phyloP scores from a whole-genome alignment of 2,329 filamentous ascomycete genomes.

The Botryotinia globosa region DNA sequence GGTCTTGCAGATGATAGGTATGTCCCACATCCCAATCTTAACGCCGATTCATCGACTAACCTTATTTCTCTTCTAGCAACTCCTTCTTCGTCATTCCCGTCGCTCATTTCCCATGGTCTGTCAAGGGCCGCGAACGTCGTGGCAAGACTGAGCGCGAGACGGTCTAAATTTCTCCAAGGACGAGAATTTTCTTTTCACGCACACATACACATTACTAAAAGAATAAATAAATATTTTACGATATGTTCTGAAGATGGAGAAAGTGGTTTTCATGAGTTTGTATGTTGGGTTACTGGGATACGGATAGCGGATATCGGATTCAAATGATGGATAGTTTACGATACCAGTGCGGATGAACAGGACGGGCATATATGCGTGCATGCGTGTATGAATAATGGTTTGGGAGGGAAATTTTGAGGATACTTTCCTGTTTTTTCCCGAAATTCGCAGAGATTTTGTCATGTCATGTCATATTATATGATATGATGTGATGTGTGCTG shows the following conservation, averaged over 20 bases:
- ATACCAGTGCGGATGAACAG: background rate
- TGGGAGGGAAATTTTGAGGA: too few relatives aligned
- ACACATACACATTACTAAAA: background rate
- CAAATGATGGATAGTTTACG: background rate
- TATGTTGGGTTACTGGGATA: background rate
- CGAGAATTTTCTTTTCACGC: background rate
- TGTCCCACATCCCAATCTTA: slow-evolving; percentile 33
- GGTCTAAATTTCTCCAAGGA: slow-evolving; percentile 25
- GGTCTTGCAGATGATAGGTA: slow-evolving; percentile 73
- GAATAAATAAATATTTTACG: background rate
- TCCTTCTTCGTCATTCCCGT: slow-evolving; percentile 91
- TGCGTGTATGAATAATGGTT: background rate
- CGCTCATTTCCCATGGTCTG: slow-evolving; percentile 92
- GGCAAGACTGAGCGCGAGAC: slow-evolving; percentile 46
- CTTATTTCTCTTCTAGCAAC: slow-evolving; percentile 52
- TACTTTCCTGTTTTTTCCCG: too few relatives aligned
- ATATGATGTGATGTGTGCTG: too few relatives aligned
- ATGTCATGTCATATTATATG: too few relatives aligned
- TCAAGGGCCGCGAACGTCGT: slow-evolving; percentile 64
- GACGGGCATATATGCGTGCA: background rate
- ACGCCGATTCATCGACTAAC: slow-evolving; percentile 38
- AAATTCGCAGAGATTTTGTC: too few relatives aligned
- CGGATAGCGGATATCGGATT: too few relatives aligned
- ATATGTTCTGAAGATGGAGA: background rate
- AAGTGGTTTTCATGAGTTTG: background rate